A percentile compares a stretch with the other conserved stretches of the same genome.
Conservation (phyloP, 805 yeast species). For the Candida coleopterorum region DNA sequence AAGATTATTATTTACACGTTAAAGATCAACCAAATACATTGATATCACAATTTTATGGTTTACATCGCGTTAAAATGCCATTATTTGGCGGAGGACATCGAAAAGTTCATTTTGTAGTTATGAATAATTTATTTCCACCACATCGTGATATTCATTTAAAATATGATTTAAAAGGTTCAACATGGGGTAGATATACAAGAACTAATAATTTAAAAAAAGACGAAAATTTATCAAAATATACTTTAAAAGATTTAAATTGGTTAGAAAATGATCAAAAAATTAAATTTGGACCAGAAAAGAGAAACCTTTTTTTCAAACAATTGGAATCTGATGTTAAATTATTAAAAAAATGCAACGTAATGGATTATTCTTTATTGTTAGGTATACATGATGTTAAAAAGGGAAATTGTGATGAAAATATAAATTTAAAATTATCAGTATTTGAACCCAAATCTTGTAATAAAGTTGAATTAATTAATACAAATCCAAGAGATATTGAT, state of each 20-base stretch:
- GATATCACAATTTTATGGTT: constrained; percentile 92
- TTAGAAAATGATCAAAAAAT: constrained; percentile 59
- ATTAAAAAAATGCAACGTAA: constrained; percentile 70
- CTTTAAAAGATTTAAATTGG: constrained; percentile 89
- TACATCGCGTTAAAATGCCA: constrained; percentile 91
- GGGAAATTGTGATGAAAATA: constrained; percentile 33
- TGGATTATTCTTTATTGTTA: constrained; percentile 90
- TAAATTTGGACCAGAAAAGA: constrained; percentile 71
- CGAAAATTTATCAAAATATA: constrained; percentile 32
- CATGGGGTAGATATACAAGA: constrained; percentile 68
- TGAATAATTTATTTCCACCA: constrained; percentile 97
- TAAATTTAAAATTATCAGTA: constrained; percentile 35
- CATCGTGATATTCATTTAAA: constrained; percentile 79
- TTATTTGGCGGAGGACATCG: constrained; percentile 50
- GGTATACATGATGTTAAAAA: constrained; percentile 78
- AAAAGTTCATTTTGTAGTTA: constrained; percentile 87
- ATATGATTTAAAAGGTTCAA: constrained; percentile 90
- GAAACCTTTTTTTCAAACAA: constrained; percentile 58
- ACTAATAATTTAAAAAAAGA: constrained; percentile 20
- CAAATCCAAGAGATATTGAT: constrained; percentile 43
- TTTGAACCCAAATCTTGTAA: constrained; percentile 40
- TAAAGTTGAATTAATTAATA: constrained; percentile 36
- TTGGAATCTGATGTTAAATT: constrained; percentile 70
- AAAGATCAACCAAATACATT: constrained; percentile 81
- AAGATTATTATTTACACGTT: constrained; percentile 77